Percentiles rank a stretch among this genome's conserved stretches.
phyloP scores from a whole-genome alignment of 2,329 filamentous ascomycete species.

The Elsinoe batatas region DNA sequence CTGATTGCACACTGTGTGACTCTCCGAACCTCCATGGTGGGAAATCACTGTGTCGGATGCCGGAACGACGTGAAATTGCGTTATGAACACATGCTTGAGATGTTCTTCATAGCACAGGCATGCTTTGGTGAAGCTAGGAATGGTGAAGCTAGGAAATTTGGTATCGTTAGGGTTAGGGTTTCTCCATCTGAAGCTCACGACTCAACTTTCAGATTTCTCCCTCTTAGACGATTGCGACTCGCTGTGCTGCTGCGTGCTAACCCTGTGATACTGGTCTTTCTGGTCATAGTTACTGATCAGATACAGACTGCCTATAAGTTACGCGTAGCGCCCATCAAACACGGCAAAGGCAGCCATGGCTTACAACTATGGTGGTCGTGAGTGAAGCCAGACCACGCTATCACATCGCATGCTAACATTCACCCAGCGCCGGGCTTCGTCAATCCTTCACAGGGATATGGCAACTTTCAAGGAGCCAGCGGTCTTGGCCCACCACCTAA shows the following conservation, averaged over 20 bases:
- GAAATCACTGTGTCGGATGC: background rate
- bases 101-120: background rate
- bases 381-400: background rate
- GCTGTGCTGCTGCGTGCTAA: no score
- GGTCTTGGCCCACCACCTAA: conserved; percentile 53
- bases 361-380: conserved; percentile 24
- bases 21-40: background rate
- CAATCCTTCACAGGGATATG: background rate
- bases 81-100: background rate
- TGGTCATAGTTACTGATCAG: no score
- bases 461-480: background rate
- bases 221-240: no score
- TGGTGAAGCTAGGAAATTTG: background rate
- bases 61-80: background rate
- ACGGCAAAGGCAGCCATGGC: conserved; percentile 20
- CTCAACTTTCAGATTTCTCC: no score
- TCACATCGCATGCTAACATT: background rate
- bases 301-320: no score
- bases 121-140: no score
- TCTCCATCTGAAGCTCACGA: no score
- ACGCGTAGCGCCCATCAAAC: no score
- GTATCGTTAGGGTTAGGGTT: conserved; percentile 15
- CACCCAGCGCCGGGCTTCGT: conserved; percentile 43
- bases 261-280: no score
- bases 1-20: background rate